Conservation (phyloP, 352 stramenopile species). For the Pythium sukuiense region DNA sequence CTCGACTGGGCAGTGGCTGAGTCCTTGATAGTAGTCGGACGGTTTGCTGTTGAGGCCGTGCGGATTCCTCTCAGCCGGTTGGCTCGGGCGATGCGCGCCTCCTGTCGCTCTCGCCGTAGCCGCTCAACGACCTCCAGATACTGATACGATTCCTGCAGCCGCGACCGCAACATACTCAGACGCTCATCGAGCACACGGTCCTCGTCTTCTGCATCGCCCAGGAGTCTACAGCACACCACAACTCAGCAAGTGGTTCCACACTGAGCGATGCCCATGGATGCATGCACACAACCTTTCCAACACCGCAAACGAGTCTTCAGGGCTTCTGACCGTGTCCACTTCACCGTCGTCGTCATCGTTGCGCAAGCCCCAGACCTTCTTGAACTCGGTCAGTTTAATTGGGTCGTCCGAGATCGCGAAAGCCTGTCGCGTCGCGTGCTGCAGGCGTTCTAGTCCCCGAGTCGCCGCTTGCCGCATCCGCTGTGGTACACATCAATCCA, state of each 20-base stretch:
- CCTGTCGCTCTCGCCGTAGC: slow-evolving; percentile 38
- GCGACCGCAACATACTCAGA: slow-evolving; percentile 34
- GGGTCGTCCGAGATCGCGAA: slow-evolving; percentile 40
- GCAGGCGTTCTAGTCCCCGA: slow-evolving; percentile 42
- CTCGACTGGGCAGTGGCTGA: not conserved
- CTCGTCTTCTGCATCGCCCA: slow-evolving; percentile 42
- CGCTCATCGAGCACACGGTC: slow-evolving; percentile 48
- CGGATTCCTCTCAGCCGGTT: slow-evolving; percentile 17
- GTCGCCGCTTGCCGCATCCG: slow-evolving; percentile 44
- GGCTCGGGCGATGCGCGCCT: slow-evolving; percentile 10
- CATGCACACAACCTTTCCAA: slow-evolving; percentile 9
- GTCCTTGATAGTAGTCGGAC: not conserved
- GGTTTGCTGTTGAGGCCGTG: not conserved
- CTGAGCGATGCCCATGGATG: no score
- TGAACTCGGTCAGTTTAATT: slow-evolving; percentile 47
- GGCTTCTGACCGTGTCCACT: not conserved
- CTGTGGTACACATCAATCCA: slow-evolving; percentile 17
- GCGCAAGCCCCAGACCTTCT: slow-evolving; percentile 51
- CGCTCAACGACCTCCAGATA: slow-evolving; percentile 41
- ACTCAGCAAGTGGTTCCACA: not conserved
- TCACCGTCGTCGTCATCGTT: slow-evolving; percentile 5
- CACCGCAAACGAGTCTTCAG: not conserved
- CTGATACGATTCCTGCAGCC: slow-evolving; percentile 36
- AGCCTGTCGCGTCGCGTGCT: slow-evolving; percentile 35
- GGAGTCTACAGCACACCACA: slow-evolving; percentile 24